Base-by-base conservation (phyloP, 768 basidiomycete species). In the Baorangia bicolor region DNA sequence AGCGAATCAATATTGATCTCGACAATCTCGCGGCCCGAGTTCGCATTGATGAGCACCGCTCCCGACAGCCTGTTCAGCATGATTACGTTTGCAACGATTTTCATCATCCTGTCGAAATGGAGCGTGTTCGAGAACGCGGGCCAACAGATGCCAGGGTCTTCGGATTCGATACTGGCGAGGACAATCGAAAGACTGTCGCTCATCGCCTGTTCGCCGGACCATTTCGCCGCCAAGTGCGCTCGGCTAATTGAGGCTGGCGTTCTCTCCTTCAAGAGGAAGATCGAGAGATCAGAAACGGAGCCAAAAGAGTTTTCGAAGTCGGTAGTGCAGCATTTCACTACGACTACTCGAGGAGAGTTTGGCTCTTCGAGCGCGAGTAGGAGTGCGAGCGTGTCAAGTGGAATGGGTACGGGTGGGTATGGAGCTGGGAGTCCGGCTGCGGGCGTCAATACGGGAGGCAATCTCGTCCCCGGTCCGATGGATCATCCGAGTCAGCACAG, bases 81-180 rank as follows among this genome's bases (percentile, higher is more conserved):
- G 71, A 67, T 79, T 42, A 66, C 72, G 0, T 77, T 79, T 49
- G 75, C 79, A 39, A 75, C 78, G 6, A 69, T 76, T 2, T 78
- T 72, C 45, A 55, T 81, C 46, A 71, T 80, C 47, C 65, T 76
- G 12, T 70, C 73, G 39, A 81, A 79, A 61, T 77, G 78, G 63
- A 71, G 65, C 43, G 65, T 77, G 25, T 55, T 70, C 25, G 74
- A 79, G 53, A 64, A 71, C 25, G 58, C 60, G 0, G 67, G 69
- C 10, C 64, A 69, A 37, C 71, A 71, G 16, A 62, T 78, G 34
- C 68, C 71, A 0, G 76, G 74, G 7, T 71, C 72, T n/a, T 74
- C 70, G 45, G 76, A 77, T 56, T 58, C 65, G 11, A 66, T 78
- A 39, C 56, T 79, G 47, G 55, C 64, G 7, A 73, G 60, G 60